These are phyloP conservation scores for Boechera divaricarpa DNA, from an alignment of 345 rosid genomes.

Conservation along the genomic window DNA sequence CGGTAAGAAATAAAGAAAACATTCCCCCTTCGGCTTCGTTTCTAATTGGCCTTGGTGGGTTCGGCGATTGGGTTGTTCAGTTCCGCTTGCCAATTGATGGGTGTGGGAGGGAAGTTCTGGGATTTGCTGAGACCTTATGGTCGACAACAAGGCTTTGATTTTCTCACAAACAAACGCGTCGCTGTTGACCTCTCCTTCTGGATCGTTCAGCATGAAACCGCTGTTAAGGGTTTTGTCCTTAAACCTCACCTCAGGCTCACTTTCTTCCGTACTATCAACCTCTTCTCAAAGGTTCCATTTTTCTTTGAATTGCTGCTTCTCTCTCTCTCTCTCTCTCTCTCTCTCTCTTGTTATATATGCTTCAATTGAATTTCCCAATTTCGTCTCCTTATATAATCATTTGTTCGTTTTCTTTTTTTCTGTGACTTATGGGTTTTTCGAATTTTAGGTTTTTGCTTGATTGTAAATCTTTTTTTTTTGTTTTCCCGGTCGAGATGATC, in stretches of 20 bases:
- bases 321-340: not conserved
- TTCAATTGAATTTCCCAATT: slow-evolving; percentile 5
- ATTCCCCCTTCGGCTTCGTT: not conserved
- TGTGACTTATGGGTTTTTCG: not conserved
- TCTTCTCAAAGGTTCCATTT: slow-evolving; percentile 73
- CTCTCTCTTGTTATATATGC: not conserved
- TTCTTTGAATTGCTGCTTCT: not conserved
- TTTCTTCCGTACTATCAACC: slow-evolving; percentile 87
- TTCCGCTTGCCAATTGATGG: slow-evolving; percentile 50
- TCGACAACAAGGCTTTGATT: slow-evolving; percentile 61
- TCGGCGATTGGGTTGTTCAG: not conserved
- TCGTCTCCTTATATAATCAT: not conserved
- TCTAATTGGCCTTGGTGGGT: not conserved
- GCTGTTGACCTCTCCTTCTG: slow-evolving; percentile 91
- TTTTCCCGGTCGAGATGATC: not conserved
- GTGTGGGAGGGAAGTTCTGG: slow-evolving; percentile 95
- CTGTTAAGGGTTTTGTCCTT: slow-evolving; percentile 51
- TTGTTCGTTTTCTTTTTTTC: not conserved
- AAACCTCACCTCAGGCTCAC: slow-evolving; percentile 83
- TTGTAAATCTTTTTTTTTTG: not conserved
- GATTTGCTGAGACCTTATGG: slow-evolving; percentile 74
- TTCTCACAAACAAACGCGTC: slow-evolving; percentile 71
- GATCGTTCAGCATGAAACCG: slow-evolving; percentile 89
- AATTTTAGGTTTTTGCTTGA: not conserved
- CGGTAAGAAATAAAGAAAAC: slow-evolving; percentile 28